Percentiles rank a stretch among this genome's conserved stretches.
These are phyloP conservation scores for Triticum aestivum DNA, from an alignment of 176 grass and related monocot genomes.

Conservation along the genomic window DNA sequence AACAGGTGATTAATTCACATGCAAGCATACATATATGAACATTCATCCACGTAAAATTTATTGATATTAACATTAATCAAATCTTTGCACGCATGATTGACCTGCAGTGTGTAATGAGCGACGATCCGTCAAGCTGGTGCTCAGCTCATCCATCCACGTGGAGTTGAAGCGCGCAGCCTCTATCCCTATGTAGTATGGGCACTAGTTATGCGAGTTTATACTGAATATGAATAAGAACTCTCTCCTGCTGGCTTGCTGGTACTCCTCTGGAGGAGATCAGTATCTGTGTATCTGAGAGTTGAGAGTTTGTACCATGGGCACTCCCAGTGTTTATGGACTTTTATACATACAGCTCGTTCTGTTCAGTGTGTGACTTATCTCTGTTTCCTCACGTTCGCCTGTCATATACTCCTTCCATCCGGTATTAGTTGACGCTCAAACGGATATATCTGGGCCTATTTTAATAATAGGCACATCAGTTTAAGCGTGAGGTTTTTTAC, in stretches of 20 bases:
- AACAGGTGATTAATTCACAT: constrained; percentile 7
- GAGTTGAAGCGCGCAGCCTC: neutral
- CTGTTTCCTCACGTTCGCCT: neutral
- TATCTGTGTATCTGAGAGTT: neutral
- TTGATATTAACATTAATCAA: neutral
- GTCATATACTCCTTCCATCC: neutral
- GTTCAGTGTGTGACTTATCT: neutral
- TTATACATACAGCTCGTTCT: neutral
- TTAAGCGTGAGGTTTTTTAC: too few species aligned
- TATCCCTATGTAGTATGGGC: neutral
- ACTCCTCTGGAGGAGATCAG: neutral
- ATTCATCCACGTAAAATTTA: neutral
- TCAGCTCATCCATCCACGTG: neutral
- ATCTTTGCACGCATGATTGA: neutral
- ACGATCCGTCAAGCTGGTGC: neutral
- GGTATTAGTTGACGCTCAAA: too few species aligned
- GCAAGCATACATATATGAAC: neutral
- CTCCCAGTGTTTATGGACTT: neutral
- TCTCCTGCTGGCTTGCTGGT: neutral
- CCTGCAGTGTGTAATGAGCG: neutral
- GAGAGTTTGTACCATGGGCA: constrained; percentile 11
- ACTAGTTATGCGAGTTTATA: neutral
- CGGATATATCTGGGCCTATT: too few species aligned
- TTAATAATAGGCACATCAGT: too few species aligned
- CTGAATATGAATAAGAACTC: constrained; percentile 12